These are phyloP conservation scores for Neotropicomus parvogracilis DNA, from an alignment of 1,284 basidiomycete genomes.

Conservation along the genomic window DNA sequence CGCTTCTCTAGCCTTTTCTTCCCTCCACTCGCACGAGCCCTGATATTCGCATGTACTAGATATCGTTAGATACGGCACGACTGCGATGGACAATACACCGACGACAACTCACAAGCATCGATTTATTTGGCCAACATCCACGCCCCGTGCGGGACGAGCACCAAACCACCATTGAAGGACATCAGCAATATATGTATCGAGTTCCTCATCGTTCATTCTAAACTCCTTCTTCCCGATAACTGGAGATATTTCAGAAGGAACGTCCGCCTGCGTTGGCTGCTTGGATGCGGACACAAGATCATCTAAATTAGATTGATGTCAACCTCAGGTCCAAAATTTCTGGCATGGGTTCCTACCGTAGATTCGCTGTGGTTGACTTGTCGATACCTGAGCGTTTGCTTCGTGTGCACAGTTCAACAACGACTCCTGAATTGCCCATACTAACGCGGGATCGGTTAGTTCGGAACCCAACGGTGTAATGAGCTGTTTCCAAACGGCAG, in stretches of 20 bases:
- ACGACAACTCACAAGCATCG: constrained; percentile 63
- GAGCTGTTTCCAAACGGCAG: constrained; percentile 14
- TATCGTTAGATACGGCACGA: constrained; percentile 4
- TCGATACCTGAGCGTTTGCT: not conserved
- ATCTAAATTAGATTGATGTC: constrained; percentile 10
- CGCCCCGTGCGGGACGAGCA: constrained; percentile 61
- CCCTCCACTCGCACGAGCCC: constrained; percentile 81
- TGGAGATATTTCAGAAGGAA: constrained; percentile 27
- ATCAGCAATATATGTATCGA: constrained; percentile 56
- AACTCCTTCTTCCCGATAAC: constrained; percentile 72
- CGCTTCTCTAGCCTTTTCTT: constrained; percentile 54
- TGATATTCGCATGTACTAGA: constrained; percentile 75
- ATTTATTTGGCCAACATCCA: constrained; percentile 54
- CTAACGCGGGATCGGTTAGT: constrained; percentile 12
- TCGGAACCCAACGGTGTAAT: constrained; percentile 3
- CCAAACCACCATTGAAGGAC: constrained; percentile 78
- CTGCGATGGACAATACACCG: constrained; percentile 2
- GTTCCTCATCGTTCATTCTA: constrained; percentile 47
- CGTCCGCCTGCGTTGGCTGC: constrained; percentile 6
- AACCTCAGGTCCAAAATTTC: not conserved
- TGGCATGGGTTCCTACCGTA: constrained; percentile 9
- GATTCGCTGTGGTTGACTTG: not conserved
- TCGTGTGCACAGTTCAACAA: constrained; percentile 15
- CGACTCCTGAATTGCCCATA: constrained; percentile 24
- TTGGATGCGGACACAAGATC: not conserved